A percentile compares a stretch with the other conserved stretches of the same genome.
Evolutionary conservation across 192 early-diverging fungal genomes (phyloP).

Genomic region (Umbelopsis isabellina): DNA sequence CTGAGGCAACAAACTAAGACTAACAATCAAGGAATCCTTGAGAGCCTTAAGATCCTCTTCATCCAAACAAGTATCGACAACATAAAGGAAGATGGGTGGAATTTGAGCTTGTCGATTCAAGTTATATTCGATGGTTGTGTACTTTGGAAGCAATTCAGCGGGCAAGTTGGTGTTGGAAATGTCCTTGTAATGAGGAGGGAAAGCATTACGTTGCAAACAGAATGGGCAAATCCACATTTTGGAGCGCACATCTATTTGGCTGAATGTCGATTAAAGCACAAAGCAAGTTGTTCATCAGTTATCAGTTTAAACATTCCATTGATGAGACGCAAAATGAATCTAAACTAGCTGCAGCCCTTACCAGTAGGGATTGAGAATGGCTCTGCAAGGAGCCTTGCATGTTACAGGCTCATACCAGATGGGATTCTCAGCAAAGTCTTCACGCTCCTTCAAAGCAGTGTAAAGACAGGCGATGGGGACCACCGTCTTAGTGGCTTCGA

Average conservation of each 20-base stretch:
- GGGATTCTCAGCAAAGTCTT: conserved; percentile 68
- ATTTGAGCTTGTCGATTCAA: conserved; percentile 82
- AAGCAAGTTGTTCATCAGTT: not conserved
- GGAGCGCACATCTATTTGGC: conserved; percentile 94
- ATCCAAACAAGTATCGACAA: conserved; percentile 96
- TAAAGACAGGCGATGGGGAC: conserved; percentile 93
- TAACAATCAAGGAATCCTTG: conserved; percentile 90
- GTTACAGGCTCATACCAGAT: conserved; percentile 98
- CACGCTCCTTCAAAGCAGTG: conserved; percentile 93
- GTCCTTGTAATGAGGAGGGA: conserved; percentile 97
- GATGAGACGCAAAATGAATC: too few species aligned
- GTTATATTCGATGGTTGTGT: conserved; percentile 97
- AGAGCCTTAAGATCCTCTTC: conserved; percentile 95
- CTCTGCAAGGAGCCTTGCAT: conserved; percentile 93
- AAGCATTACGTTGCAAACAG: conserved; percentile 94
- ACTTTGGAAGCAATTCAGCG: conserved; percentile 87
- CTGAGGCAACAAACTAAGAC: conserved; percentile 88
- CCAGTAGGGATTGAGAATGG: conserved; percentile 98
- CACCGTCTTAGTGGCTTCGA: conserved; percentile 94
- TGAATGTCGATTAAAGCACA: conserved; percentile 31
- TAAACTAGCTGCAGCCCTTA: conserved; percentile 41
- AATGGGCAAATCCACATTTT: conserved; percentile 99
- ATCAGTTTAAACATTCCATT: too few species aligned
- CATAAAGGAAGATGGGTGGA: conserved; percentile 95
- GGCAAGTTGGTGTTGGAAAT: conserved; percentile 92